A percentile compares a stretch with the other conserved stretches of the same genome.
These are phyloP conservation scores for Drosera spatulata DNA, from an alignment of 179 eudicot genomes.

Conservation along the genomic window DNA sequence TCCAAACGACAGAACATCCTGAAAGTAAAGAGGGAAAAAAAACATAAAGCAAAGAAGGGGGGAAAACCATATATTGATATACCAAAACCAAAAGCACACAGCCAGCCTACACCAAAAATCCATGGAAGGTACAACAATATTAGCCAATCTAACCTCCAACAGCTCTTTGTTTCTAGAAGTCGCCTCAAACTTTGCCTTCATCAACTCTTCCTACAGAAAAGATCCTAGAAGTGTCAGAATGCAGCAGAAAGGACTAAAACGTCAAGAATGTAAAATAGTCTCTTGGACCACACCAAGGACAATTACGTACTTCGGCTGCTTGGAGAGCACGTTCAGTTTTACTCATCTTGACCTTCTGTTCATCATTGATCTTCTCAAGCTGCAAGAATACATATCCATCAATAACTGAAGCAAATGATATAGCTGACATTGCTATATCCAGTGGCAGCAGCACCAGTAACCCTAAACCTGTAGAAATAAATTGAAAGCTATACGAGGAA, in stretches of 20 bases:
- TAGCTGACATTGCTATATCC: not conserved
- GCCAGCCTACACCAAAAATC: not conserved
- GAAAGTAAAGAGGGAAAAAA: too few relatives aligned
- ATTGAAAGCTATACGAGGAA: not conserved
- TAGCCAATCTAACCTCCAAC: slow-evolving; percentile 40
- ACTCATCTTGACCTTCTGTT: slow-evolving; percentile 46
- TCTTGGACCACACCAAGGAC: not conserved
- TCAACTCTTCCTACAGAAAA: slow-evolving; percentile 59
- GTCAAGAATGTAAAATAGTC: not conserved
- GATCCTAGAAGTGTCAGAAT: not conserved
- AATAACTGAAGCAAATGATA: not conserved
- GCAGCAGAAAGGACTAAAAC: not conserved
- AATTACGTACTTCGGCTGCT: slow-evolving; percentile 57
- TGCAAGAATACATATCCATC: slow-evolving; percentile 17
- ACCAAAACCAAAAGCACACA: too few relatives aligned
- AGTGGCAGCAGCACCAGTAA: too few relatives aligned
- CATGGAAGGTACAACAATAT: not conserved
- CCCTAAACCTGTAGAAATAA: not conserved
- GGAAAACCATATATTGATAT: too few relatives aligned
- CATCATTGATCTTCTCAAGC: slow-evolving; percentile 62
- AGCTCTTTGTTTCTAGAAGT: slow-evolving; percentile 56
- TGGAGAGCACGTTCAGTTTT: slow-evolving; percentile 81
- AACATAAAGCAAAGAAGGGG: too few relatives aligned
- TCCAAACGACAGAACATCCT: too few relatives aligned
- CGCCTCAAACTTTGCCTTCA: slow-evolving; percentile 74